These are phyloP conservation scores for Zychaea mexicana DNA, from an alignment of 371 early-diverging fungal genomes.

Conservation along the genomic window DNA sequence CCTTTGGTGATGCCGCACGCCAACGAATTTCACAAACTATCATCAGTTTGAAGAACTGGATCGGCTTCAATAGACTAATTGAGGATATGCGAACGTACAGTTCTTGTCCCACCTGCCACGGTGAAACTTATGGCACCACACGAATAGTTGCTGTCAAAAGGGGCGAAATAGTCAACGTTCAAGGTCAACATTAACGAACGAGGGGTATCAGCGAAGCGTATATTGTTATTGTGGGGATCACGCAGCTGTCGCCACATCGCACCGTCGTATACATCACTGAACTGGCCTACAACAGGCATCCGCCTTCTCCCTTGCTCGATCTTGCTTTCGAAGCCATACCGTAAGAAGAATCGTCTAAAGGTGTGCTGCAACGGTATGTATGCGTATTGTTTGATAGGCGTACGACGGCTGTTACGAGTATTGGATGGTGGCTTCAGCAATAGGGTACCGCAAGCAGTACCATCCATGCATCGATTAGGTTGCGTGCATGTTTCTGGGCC, in stretches of 20 bases:
- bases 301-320: conserved; percentile 3
- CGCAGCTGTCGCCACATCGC: too few relatives aligned
- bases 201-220: too few relatives aligned
- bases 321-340: not conserved
- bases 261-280: too few relatives aligned
- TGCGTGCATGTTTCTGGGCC: not conserved
- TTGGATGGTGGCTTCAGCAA: not conserved
- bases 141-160: too few relatives aligned
- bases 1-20: not conserved
- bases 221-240: too few relatives aligned
- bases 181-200: too few relatives aligned
- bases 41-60: not conserved
- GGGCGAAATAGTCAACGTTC: too few relatives aligned
- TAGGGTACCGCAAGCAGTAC: not conserved
- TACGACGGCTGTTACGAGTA: not conserved
- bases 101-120: not conserved
- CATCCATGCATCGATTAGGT: not conserved
- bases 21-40: not conserved
- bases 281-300: too few relatives aligned
- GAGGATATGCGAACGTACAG: not conserved
- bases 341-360: not conserved
- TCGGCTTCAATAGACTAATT: not conserved
- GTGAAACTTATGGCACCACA: too few relatives aligned
- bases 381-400: not conserved
- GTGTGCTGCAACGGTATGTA: not conserved